Base-by-base conservation (phyloP, 2,329 filamentous ascomycete genomes). In the Scedosporium boydii region DNA sequence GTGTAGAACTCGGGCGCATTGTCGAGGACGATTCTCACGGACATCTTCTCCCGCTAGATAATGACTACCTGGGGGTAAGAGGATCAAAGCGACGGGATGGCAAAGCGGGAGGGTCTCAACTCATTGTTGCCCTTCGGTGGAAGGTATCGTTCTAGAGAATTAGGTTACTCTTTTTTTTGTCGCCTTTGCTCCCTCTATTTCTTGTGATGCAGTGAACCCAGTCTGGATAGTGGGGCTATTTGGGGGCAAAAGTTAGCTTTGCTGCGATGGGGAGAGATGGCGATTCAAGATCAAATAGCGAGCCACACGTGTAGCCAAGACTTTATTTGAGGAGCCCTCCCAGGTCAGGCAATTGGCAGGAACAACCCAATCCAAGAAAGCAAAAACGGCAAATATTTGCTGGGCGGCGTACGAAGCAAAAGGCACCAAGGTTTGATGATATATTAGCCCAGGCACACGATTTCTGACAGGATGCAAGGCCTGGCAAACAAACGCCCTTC, bases 1-100 rank as follows among this genome's bases (percentile, higher is more conserved):
- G 90, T 93, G 74, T 88, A 91, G 77, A 89, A 88, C 67, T 86
- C 82, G 66, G 86, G 86, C 59, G 82, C 82, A 68, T 85, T 80
- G 68, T 90, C 84, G 67, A 91, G 82, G 57, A 80, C 76, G 69
- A 91, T 85, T 64, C 83, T 80, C 69, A 90, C 83, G 58, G 87
- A 86, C 87, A 89, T 89, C 16, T 59, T 59, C 9, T 44, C 44
- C 44, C 16, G 3, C 44, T 46, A 7, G 51, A 18, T 16, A 23
- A 58, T n/a, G n/a, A n/a, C n/a, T n/a, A n/a, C n/a, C n/a, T n/a
- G n/a, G 3, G 10, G 29, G 1, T 14, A 41, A 16, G 27, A 34
- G 4, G 55, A 34, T 55, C 18, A 16, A 21, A 38, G 55, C 18
- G 26, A 34, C 41, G 10, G 27, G 55, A n/a, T 14, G 7, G 14